phyloP scores from a whole-genome alignment of 306 rosid species.

The Trifolium pratense region DNA sequence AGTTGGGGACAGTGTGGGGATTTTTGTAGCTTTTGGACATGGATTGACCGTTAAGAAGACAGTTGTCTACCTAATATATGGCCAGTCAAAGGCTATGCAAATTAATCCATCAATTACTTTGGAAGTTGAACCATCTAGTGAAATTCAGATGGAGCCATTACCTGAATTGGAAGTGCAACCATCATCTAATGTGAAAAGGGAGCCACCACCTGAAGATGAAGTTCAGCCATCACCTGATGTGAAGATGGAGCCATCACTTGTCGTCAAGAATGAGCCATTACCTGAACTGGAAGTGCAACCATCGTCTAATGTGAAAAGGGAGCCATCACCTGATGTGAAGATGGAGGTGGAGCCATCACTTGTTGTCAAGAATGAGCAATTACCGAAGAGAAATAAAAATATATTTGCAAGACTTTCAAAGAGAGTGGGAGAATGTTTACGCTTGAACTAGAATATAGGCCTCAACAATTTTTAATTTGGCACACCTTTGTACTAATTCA shows the following conservation, averaged over 20 bases:
- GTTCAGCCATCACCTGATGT: neutral
- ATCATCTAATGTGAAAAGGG: neutral
- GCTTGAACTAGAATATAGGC: neutral
- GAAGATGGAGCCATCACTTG: neutral
- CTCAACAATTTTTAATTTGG: neutral
- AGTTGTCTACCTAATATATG: constrained; percentile 30
- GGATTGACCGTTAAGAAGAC: neutral
- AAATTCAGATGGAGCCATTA: neutral
- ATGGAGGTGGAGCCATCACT: neutral
- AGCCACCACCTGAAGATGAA: neutral
- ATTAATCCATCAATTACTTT: neutral
- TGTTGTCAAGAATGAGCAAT: neutral
- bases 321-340: neutral
- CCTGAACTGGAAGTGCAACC: neutral
- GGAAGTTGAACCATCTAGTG: neutral
- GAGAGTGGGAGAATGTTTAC: neutral
- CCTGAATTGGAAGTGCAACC: neutral
- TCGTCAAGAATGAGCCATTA: neutral
- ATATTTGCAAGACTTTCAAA: neutral
- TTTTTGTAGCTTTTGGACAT: constrained; percentile 17
- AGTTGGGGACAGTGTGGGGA: constrained; percentile 27
- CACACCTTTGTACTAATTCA: too few relatives aligned
- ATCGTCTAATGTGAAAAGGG: neutral
- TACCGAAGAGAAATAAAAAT: neutral
- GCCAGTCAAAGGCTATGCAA: neutral